A percentile compares a stretch with the other conserved stretches of the same genome.
Conservation (phyloP, 2,329 filamentous ascomycete genomes). For the Phaeosphaeriaceae sp. region DNA sequence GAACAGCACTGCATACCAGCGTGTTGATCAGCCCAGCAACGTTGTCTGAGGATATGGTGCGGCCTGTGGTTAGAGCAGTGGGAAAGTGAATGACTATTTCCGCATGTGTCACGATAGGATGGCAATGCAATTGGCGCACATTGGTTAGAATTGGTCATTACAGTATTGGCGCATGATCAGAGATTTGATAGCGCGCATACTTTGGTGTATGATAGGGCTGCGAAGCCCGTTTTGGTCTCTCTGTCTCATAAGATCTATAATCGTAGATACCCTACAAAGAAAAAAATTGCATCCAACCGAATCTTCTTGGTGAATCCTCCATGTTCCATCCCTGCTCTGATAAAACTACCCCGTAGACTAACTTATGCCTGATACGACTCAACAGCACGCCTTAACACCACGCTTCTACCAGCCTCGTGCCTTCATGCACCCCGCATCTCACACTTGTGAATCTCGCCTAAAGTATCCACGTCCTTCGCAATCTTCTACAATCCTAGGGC, state of each 20-base stretch:
- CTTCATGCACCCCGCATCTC: not conserved
- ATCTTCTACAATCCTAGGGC: not conserved
- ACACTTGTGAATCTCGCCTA: not conserved
- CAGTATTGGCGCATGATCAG: not conserved
- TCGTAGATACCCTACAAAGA: not conserved
- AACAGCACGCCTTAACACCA: not conserved
- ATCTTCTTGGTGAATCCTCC: not conserved
- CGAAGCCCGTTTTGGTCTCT: not conserved
- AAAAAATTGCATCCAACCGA: not conserved
- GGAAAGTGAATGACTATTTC: not conserved
- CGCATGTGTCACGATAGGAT: not conserved
- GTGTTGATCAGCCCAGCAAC: slow-evolving; percentile 9
- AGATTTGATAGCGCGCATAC: not conserved
- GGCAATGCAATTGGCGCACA: not conserved
- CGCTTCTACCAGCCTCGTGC: not conserved
- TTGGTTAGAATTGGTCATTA: not conserved
- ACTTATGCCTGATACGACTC: not conserved
- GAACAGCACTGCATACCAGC: slow-evolving; percentile 21
- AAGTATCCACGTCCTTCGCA: not conserved
- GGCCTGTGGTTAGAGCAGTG: not conserved
- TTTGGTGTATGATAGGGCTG: not conserved
- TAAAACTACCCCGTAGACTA: not conserved
- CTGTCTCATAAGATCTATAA: not conserved
- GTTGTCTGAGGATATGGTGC: not conserved
- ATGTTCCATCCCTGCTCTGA: not conserved